Conservation (phyloP, 2,329 filamentous ascomycete genomes). For the Cercospora nicotianae region DNA sequence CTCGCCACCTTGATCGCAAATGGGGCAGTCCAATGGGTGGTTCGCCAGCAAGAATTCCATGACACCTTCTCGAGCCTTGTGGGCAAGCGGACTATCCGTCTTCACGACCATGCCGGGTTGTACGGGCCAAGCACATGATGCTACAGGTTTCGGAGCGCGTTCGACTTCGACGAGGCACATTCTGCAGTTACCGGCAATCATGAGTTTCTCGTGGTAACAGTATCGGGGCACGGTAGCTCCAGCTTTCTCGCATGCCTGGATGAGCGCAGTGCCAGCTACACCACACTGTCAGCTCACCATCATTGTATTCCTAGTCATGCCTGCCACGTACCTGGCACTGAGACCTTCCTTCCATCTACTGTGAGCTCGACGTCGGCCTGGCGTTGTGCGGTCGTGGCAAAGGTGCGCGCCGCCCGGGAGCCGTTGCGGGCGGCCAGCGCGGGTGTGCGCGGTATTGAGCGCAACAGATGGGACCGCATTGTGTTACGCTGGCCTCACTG, state of each 20-base stretch:
- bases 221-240: conserved; percentile 91
- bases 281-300: conserved; percentile 25
- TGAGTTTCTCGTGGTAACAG: conserved; percentile 99
- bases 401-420: conserved; percentile 68
- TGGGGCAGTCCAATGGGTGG: conserved; percentile 91
- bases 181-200: conserved; percentile 99
- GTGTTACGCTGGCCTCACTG: conserved; percentile 38
- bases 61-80: conserved; percentile 97
- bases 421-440: conserved; percentile 39
- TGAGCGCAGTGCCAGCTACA: conserved; percentile 89
- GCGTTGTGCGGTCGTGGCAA: conserved; percentile 76
- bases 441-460: conserved; percentile 60
- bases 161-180: conserved; percentile 99
- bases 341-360: conserved; percentile 94
- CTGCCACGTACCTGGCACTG: conserved; percentile 76
- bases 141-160: conserved; percentile 91
- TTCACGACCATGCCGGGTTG: conserved; percentile 99
- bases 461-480: conserved; percentile 66
- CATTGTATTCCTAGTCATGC: background rate
- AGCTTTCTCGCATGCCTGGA: conserved; percentile 98
- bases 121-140: conserved; percentile 98
- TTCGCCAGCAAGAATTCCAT: conserved; percentile 99
- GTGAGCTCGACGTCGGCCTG: conserved; percentile 95
- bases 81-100: conserved; percentile 91
- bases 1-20: conserved; percentile 98